Conservation (phyloP, 345 rosid species). For the Lepidium africanum region DNA sequence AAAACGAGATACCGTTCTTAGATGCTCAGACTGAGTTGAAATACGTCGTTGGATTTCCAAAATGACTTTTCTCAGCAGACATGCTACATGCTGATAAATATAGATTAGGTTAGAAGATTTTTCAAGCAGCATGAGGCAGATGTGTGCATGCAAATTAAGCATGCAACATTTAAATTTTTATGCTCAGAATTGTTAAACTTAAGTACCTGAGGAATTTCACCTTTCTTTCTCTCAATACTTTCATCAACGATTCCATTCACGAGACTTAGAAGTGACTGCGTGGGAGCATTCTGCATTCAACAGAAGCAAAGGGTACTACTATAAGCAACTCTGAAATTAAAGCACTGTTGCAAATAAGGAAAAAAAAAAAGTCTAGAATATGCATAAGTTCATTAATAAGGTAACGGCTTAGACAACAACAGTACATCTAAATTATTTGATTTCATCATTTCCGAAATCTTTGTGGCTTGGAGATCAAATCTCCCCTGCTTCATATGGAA, state of each 20-base stretch:
- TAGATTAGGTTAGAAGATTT: slow-evolving; percentile 10
- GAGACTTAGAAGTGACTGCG: slow-evolving; percentile 79
- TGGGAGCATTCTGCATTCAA: slow-evolving; percentile 74
- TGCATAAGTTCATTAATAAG: background rate
- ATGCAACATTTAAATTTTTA: background rate
- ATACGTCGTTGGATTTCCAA: slow-evolving; percentile 93
- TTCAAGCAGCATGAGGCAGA: background rate
- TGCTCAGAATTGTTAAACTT: background rate
- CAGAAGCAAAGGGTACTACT: slow-evolving; percentile 12
- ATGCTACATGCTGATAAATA: slow-evolving; percentile 66
- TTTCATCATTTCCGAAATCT: slow-evolving; percentile 78
- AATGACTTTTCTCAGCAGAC: slow-evolving; percentile 69
- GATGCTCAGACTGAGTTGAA: slow-evolving; percentile 90
- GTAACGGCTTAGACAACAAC: background rate
- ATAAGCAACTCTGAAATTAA: background rate
- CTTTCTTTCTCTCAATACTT: slow-evolving; percentile 58
- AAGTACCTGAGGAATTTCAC: slow-evolving; percentile 81
- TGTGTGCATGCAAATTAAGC: slow-evolving; percentile 27
- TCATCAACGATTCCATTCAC: slow-evolving; percentile 84
- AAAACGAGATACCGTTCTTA: slow-evolving; percentile 58
- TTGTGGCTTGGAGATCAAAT: slow-evolving; percentile 66
- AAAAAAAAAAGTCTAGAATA: background rate
- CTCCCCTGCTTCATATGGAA: slow-evolving; percentile 73
- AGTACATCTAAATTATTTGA: slow-evolving; percentile 68
- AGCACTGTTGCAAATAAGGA: background rate